Evolutionary conservation across 331 rosid genomes (phyloP), one percentile per base, ranked within the genome.

Genomic region (Rhamnella rubrinervis): DNA sequence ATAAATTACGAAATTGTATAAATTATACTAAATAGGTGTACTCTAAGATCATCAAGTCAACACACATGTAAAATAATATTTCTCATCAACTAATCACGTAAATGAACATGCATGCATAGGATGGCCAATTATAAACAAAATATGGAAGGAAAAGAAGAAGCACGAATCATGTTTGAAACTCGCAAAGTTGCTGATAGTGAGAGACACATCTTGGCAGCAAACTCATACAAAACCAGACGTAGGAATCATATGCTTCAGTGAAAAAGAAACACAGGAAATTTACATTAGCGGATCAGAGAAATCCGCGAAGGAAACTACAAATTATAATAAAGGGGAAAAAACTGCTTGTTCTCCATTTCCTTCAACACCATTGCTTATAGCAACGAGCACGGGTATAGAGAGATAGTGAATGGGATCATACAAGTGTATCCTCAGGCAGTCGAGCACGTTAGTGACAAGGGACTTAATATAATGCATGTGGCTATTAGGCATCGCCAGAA

Each of bases 401-500:
- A 73, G 31, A 60, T 84, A 0, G 65, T 77, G 1, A 23, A 59
- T 7, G n/a, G n/a, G 47, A 80, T 77, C 18, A 14, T 77, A 18
- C 0, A 68, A n/a, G 47, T 1, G 50, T 52, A 75, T 59, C 88
- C 86, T 2, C 75, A 66, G 7, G 71, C 53, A 20, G 50, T 68
- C 2, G 53, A 55, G 44, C 68, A 70, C 31, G 69, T 62, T 5
- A 59, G 56, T 28, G 0, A 50, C 0, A 44, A 59, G 21, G 63
- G 49, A 1, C 73, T 46, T 8, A 81, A 72, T 55, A 59, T 79
- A 59, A 23, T 79, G 23, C 77, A 77, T 35, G 53, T 68, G 18
- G 73, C 73, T 1, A 56, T 82, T 39, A 70, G 38, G 73, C 55
- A 77, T 50, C 83, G 84, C 0, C 82, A 70, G 40, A 8, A 26